Conservation (phyloP, 2,329 filamentous ascomycete genomes). For the Colletotrichum trifolii region DNA sequence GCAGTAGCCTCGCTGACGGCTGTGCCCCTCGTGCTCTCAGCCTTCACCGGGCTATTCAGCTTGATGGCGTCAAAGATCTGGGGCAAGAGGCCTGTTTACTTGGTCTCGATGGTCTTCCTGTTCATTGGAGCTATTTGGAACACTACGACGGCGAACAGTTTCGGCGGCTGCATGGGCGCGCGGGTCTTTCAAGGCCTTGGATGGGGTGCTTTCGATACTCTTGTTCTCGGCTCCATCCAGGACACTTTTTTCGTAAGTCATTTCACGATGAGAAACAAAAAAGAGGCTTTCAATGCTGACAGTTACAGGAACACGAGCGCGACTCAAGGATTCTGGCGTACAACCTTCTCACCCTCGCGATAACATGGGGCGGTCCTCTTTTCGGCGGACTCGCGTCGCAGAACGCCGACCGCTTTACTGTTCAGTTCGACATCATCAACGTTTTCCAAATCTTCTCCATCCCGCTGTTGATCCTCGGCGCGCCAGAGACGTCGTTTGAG, state of each 20-base stretch:
- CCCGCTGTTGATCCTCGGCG: slow-evolving; percentile 58
- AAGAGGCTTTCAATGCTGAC: slow-evolving; percentile 38
- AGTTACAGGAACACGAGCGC: slow-evolving; percentile 63
- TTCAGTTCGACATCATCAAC: slow-evolving; percentile 64
- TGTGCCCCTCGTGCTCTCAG: slow-evolving; percentile 62
- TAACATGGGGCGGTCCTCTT: slow-evolving; percentile 65
- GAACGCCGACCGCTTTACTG: slow-evolving; percentile 52
- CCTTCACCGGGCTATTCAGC: slow-evolving; percentile 55
- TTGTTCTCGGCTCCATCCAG: slow-evolving; percentile 63
- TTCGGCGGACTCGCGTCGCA: slow-evolving; percentile 62
- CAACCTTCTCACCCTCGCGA: slow-evolving; percentile 55
- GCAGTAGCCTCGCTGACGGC: slow-evolving; percentile 62
- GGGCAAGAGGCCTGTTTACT: slow-evolving; percentile 66
- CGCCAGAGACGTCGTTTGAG: slow-evolving; percentile 65
- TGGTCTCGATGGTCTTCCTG: slow-evolving; percentile 57
- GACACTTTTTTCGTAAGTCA: slow-evolving; percentile 66
- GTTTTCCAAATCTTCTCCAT: slow-evolving; percentile 59
- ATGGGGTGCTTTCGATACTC: slow-evolving; percentile 68
- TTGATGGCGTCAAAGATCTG: slow-evolving; percentile 56
- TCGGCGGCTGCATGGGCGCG: slow-evolving; percentile 60
- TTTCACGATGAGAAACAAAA: slow-evolving; percentile 2
- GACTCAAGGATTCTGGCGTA: slow-evolving; percentile 56
- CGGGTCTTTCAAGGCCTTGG: slow-evolving; percentile 66
- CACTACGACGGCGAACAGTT: slow-evolving; percentile 53
- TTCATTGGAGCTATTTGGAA: slow-evolving; percentile 65